These are phyloP conservation scores for Parietichytrium sp. DNA, from an alignment of 108 stramenopile genomes.

Conservation along the genomic window DNA sequence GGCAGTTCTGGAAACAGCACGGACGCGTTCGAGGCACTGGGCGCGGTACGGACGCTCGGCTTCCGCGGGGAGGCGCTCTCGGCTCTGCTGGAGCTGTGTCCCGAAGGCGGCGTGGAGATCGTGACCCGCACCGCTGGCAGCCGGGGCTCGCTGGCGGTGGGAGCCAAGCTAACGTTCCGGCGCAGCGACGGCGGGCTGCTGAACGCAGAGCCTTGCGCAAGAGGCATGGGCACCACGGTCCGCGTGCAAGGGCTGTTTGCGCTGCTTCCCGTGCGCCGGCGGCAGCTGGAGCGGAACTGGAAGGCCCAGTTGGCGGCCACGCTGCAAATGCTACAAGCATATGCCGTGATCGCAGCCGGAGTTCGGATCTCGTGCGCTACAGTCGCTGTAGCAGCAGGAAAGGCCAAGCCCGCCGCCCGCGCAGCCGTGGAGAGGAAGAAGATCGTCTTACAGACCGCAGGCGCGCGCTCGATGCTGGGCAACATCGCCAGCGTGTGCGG, in stretches of 20 bases:
- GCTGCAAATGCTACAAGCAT: conserved; percentile 55
- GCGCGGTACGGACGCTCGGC: background rate
- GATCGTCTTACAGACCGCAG: background rate
- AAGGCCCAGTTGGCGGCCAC: conserved; percentile 54
- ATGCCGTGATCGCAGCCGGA: conserved; percentile 54
- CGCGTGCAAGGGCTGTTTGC: conserved; percentile 55
- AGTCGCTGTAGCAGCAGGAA: conserved; percentile 23
- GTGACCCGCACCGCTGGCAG: conserved; percentile 45
- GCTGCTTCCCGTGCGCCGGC: conserved; percentile 60
- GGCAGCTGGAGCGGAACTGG: conserved; percentile 54
- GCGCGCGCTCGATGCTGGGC: conserved; percentile 38
- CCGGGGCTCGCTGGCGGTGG: conserved; percentile 42
- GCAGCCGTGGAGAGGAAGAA: too few species aligned
- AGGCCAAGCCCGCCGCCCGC: too few species aligned
- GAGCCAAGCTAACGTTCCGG: conserved; percentile 48
- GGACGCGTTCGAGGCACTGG: background rate
- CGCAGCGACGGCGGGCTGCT: conserved; percentile 47
- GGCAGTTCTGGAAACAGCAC: too few species aligned
- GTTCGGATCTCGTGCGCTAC: conserved; percentile 51
- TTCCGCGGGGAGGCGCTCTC: conserved; percentile 61
- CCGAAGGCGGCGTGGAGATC: conserved; percentile 48
- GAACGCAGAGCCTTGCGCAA: conserved; percentile 33
- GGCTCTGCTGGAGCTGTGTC: conserved; percentile 59
- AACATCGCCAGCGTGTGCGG: background rate
- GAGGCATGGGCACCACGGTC: conserved; percentile 58